These are phyloP conservation scores for Macaranga tanarius DNA, from an alignment of 441 rosid genomes.

Conservation along the genomic window DNA sequence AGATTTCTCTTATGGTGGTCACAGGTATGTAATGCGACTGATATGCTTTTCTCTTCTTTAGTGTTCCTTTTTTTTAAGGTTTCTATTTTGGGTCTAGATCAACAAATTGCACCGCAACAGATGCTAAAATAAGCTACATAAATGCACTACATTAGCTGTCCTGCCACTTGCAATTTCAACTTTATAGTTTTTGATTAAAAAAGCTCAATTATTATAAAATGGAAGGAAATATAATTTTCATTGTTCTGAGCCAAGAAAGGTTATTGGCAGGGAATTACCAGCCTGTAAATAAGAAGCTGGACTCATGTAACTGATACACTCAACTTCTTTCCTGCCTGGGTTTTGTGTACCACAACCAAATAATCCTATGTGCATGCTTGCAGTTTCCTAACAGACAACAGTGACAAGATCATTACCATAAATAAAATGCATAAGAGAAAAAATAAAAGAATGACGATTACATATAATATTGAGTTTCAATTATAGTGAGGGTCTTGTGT, in stretches of 20 bases:
- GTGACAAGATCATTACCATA: not conserved
- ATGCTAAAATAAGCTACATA: conserved; percentile 3
- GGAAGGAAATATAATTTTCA: not conserved
- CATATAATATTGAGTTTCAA: not conserved
- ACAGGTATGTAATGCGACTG: conserved; percentile 50
- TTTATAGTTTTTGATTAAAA: not conserved
- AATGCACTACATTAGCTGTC: not conserved
- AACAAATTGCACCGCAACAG: not conserved
- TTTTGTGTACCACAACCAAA: not conserved
- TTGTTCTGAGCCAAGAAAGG: not conserved
- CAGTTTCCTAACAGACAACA: not conserved
- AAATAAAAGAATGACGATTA: not conserved
- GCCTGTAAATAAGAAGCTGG: not conserved
- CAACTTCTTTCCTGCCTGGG: not conserved
- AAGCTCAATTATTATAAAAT: not conserved
- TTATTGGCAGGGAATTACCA: not conserved
- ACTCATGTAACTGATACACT: not conserved
- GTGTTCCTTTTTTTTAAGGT: conserved; percentile 15
- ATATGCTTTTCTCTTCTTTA: conserved; percentile 12
- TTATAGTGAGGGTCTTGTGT: not conserved
- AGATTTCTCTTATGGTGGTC: conserved; percentile 99
- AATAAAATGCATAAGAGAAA: not conserved
- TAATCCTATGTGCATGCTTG: not conserved
- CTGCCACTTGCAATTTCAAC: not conserved
- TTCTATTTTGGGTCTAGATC: not conserved